Percentiles rank a stretch among this genome's conserved stretches.
Conservation (phyloP, 768 basidiomycete genomes). For the Amyloporia xantha region DNA sequence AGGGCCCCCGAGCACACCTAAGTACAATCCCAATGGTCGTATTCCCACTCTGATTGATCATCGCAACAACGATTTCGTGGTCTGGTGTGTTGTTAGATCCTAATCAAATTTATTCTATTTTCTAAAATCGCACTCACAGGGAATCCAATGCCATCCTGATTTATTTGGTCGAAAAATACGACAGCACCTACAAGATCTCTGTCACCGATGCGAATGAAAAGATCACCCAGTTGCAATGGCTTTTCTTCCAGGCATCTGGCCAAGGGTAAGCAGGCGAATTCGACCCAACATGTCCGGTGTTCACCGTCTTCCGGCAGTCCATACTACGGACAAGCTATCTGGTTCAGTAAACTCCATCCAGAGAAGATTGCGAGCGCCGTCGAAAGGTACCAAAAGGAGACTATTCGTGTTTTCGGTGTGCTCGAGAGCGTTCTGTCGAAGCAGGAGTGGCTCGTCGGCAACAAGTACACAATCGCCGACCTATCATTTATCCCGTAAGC, state of each 20-base stretch:
- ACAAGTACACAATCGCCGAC: slow-evolving; percentile 14
- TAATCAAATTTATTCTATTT: not conserved
- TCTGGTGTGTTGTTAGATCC: slow-evolving; percentile 23
- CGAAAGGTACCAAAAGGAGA: slow-evolving; percentile 20
- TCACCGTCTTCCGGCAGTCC: slow-evolving; percentile 3
- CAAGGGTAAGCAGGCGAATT: slow-evolving; percentile 8
- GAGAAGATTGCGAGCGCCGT: slow-evolving; percentile 11
- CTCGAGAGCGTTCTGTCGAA: slow-evolving; percentile 17
- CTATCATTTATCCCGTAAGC: slow-evolving; percentile 12
- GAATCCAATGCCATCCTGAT: slow-evolving; percentile 32
- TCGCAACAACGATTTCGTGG: slow-evolving; percentile 48
- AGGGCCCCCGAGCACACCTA: slow-evolving; percentile 72
- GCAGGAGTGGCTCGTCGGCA: slow-evolving; percentile 13
- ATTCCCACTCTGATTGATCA: slow-evolving; percentile 64
- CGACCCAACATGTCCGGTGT: not conserved
- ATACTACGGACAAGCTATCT: slow-evolving; percentile 13
- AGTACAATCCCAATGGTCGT: slow-evolving; percentile 63
- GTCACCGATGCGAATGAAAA: slow-evolving; percentile 4
- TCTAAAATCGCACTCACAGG: not conserved
- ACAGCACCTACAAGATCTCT: slow-evolving; percentile 27
- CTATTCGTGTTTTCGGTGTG: slow-evolving; percentile 16
- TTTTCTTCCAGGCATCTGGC: slow-evolving; percentile 27
- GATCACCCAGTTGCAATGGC: slow-evolving; percentile 27
- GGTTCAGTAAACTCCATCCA: slow-evolving; percentile 13
- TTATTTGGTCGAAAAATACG: slow-evolving; percentile 34